phyloP scores from a whole-genome alignment of 768 basidiomycete species.

The Macrolepiota fuliginosa region DNA sequence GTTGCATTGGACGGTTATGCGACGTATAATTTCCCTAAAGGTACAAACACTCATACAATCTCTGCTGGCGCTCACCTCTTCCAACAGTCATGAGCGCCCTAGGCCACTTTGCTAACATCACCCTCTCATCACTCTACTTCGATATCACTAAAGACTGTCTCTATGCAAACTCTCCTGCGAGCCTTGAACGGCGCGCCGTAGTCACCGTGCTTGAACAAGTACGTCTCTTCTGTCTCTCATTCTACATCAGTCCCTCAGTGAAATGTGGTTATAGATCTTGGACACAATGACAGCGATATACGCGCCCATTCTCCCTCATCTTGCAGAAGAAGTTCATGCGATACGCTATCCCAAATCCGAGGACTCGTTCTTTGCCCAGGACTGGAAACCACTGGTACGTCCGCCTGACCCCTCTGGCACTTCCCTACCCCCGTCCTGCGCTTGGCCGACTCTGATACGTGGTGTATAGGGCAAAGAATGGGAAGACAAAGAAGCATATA shows the following conservation, averaged over 20 bases:
- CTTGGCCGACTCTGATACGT: not conserved
- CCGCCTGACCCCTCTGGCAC: not conserved
- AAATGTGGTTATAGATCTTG: slow-evolving; percentile 47
- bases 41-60: slow-evolving; percentile 33
- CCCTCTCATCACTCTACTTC: slow-evolving; percentile 88
- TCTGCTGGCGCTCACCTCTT: not conserved
- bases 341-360: slow-evolving; percentile 29
- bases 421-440: too few species aligned
- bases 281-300: slow-evolving; percentile 65
- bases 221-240: not conserved
- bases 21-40: slow-evolving; percentile 79
- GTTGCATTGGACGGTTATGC: slow-evolving; percentile 67
- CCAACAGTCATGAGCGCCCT: slow-evolving; percentile 66
- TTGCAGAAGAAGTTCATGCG: slow-evolving; percentile 85
- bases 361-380: slow-evolving; percentile 64
- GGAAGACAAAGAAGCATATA: slow-evolving; percentile 53
- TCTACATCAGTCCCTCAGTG: not conserved
- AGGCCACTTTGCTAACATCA: slow-evolving; percentile 76
- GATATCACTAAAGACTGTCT: slow-evolving; percentile 89
- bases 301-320: slow-evolving; percentile 86
- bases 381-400: slow-evolving; percentile 71
- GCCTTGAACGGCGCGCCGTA: slow-evolving; percentile 57
- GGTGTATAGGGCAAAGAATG: slow-evolving; percentile 53
- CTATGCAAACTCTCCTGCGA: slow-evolving; percentile 63
- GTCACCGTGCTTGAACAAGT: slow-evolving; percentile 75